These are phyloP conservation scores for Lunularia cruciata DNA, from an alignment of 225 moss, liverwort and hornwort genomes.

Conservation along the genomic window DNA sequence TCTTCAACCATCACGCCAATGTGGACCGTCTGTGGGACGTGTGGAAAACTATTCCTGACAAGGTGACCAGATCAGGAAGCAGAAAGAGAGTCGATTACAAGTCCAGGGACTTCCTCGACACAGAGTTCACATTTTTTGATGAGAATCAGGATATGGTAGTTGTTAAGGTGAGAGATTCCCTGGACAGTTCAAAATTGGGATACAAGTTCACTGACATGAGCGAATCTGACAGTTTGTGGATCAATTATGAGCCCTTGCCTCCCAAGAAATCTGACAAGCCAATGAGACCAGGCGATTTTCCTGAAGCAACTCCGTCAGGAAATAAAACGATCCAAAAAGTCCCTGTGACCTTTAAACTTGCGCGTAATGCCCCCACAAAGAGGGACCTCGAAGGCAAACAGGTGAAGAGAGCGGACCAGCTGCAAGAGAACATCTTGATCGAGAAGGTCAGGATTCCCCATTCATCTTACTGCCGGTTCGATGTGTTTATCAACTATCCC, in stretches of 20 bases:
- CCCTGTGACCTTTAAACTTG: background rate
- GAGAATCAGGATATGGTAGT: background rate
- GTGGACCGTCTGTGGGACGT: conserved; percentile 5
- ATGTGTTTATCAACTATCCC: too few relatives aligned
- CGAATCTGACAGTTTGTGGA: conserved; percentile 38
- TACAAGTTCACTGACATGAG: background rate
- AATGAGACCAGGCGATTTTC: conserved; percentile 4
- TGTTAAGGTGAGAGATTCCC: background rate
- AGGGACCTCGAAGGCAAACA: conserved; percentile 7
- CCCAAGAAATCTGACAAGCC: conserved; percentile 9
- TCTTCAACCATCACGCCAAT: too few relatives aligned
- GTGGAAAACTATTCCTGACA: conserved; percentile 21
- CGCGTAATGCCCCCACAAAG: conserved; percentile 15
- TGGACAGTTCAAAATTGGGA: background rate
- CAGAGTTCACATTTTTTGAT: background rate
- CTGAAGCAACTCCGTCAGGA: background rate
- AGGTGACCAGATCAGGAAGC: conserved; percentile 19
- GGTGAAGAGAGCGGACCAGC: too few relatives aligned
- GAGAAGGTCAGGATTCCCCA: too few relatives aligned
- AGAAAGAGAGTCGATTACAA: conserved; percentile 19
- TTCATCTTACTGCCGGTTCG: too few relatives aligned
- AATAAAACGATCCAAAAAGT: background rate
- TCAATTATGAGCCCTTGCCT: conserved; percentile 21
- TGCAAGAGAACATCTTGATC: too few relatives aligned
- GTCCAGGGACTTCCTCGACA: background rate